Evolutionary conservation across 345 rosid genomes (phyloP).

Genomic region (Excoecaria cochinchinensis): DNA sequence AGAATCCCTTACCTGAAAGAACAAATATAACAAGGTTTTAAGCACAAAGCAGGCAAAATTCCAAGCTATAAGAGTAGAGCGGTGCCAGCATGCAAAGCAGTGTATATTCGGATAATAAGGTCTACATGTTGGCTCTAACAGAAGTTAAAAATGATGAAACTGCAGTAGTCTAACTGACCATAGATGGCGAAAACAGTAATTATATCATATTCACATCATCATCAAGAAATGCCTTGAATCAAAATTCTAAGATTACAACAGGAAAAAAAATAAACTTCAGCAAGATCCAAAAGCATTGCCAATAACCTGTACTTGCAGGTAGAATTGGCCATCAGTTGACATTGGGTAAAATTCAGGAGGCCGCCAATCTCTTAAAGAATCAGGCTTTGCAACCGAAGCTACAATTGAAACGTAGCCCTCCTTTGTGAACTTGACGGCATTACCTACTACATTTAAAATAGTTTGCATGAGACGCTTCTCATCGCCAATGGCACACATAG

Average conservation of each 20-base stretch:
- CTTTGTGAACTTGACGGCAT: conserved; percentile 94
- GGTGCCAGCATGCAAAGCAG: neutral
- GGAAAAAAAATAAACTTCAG: neutral
- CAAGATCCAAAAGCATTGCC: conserved; percentile 13
- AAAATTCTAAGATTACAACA: neutral
- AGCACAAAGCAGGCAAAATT: neutral
- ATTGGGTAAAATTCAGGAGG: conserved; percentile 62
- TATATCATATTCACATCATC: too few relatives aligned
- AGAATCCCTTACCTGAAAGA: conserved; percentile 72
- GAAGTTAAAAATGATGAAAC: neutral
- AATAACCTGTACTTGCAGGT: conserved; percentile 72
- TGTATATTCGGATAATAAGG: neutral
- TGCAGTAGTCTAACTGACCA: neutral
- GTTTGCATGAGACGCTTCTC: conserved; percentile 84
- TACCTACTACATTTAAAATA: conserved; percentile 74
- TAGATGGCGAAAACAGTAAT: conserved; percentile 1
- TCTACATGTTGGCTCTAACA: neutral
- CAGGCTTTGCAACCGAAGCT: conserved; percentile 79
- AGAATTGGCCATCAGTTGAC: conserved; percentile 65
- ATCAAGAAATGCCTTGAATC: conserved; percentile 13
- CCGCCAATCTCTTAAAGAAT: conserved; percentile 63
- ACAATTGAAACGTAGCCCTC: conserved; percentile 70
- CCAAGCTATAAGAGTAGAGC: neutral
- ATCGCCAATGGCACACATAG: conserved; percentile 73
- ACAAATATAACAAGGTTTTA: conserved; percentile 13